Evolutionary conservation across 176 grass and related monocot species (phyloP).

Genomic region (Poa pratensis): DNA sequence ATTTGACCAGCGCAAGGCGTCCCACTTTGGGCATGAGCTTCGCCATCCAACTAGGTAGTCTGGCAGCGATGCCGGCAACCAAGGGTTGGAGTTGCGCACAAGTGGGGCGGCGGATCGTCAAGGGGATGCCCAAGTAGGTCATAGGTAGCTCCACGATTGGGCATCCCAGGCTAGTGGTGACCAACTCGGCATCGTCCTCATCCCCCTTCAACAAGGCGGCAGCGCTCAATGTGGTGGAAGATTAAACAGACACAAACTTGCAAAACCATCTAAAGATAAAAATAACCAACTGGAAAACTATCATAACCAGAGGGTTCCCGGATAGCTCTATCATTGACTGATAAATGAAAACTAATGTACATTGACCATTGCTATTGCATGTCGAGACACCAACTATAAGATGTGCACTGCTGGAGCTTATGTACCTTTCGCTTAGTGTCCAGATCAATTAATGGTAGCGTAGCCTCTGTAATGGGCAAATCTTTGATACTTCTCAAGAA

Average conservation of each 20-base stretch:
- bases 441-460: constrained; percentile 63
- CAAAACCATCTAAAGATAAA: neutral
- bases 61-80: too few relatives aligned
- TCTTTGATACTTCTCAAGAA: constrained; percentile 86
- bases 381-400: neutral
- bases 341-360: neutral
- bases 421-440: constrained; percentile 68
- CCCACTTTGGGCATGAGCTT: too few relatives aligned
- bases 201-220: too few relatives aligned
- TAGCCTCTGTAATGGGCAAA: constrained; percentile 76
- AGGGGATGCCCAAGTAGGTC: too few relatives aligned
- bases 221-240: constrained; percentile 10
- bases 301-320: neutral
- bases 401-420: neutral
- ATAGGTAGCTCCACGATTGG: too few relatives aligned
- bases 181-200: too few relatives aligned
- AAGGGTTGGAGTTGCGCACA: too few relatives aligned
- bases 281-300: neutral
- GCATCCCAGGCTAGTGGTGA: too few relatives aligned
- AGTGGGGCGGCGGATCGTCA: too few relatives aligned
- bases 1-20: too few relatives aligned
- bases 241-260: neutral
- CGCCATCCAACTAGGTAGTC: too few relatives aligned
- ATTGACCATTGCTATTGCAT: neutral
- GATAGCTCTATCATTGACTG: neutral